These are phyloP conservation scores for Pythium diclinum DNA, from an alignment of 352 stramenopile species.

Conservation along the genomic window DNA sequence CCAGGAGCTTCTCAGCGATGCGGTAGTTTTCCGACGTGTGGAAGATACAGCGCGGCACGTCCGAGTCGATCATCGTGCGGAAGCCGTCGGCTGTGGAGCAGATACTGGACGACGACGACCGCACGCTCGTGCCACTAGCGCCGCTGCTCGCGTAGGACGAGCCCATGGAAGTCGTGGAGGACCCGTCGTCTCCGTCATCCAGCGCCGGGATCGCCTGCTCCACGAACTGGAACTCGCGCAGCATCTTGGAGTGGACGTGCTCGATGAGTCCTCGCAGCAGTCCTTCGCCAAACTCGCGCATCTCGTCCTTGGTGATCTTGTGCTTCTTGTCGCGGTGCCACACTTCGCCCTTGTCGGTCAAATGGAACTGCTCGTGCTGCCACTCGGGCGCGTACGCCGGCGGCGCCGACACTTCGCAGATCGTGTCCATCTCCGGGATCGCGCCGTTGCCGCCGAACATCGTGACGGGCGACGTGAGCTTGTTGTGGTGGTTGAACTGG, in stretches of 20 bases:
- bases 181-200: conserved; percentile 39
- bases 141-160: conserved; percentile 39
- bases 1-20: conserved; percentile 70
- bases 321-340: conserved; percentile 39
- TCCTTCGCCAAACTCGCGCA: conserved; percentile 64
- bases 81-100: conserved; percentile 80
- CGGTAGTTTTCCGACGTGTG: conserved; percentile 77
- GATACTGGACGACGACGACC: conserved; percentile 75
- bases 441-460: conserved; percentile 28
- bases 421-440: conserved; percentile 67
- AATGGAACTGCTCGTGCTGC: conserved; percentile 55
- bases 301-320: conserved; percentile 70
- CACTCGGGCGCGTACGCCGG: conserved; percentile 41
- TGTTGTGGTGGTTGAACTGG: conserved; percentile 11
- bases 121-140: conserved; percentile 33
- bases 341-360: conserved; percentile 58
- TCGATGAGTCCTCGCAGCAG: conserved; percentile 68
- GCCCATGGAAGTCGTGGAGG: conserved; percentile 20
- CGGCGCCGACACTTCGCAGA: conserved; percentile 61
- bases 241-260: conserved; percentile 75
- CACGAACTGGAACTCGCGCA: conserved; percentile 75
- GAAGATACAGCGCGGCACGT: conserved; percentile 78
- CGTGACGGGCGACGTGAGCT: conserved; percentile 16
- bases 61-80: conserved; percentile 78
- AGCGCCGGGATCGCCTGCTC: conserved; percentile 77